Conservation (phyloP, 169 alveolate species). For the Eimeria falciformis region DNA sequence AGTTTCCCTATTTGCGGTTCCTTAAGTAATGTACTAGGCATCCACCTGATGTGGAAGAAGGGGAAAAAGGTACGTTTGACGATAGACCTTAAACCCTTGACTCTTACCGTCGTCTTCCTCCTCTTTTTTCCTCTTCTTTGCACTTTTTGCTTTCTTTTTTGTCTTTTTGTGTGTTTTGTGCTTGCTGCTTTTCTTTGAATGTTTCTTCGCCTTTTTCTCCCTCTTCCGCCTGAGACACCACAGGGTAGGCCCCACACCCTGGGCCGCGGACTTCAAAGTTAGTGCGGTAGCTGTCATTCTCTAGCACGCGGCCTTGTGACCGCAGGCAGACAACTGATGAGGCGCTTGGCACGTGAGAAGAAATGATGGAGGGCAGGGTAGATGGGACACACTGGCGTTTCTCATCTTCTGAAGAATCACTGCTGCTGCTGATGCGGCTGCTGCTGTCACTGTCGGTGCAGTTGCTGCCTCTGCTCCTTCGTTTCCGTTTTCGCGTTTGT, state of each 20-base stretch:
- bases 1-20: too few species aligned
- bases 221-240: not conserved
- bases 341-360: too few species aligned
- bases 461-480: not conserved
- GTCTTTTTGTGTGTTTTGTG: not conserved
- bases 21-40: too few species aligned
- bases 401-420: constrained; percentile 1
- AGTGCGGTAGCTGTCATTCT: too few species aligned
- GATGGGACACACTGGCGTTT: not conserved
- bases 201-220: not conserved
- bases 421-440: constrained; percentile 17
- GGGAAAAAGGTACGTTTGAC: too few species aligned
- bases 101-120: not conserved
- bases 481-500: not conserved
- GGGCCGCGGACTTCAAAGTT: too few species aligned
- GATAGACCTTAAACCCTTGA: not conserved
- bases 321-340: too few species aligned
- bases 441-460: too few species aligned
- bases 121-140: constrained; percentile 39
- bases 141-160: not conserved
- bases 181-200: not conserved
- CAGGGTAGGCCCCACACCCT: not conserved
- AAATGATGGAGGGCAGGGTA: too few species aligned
- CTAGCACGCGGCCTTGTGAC: too few species aligned
- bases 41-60: too few species aligned